Conservation (phyloP, 352 stramenopile species). For the Saprolegnia diclina region DNA sequence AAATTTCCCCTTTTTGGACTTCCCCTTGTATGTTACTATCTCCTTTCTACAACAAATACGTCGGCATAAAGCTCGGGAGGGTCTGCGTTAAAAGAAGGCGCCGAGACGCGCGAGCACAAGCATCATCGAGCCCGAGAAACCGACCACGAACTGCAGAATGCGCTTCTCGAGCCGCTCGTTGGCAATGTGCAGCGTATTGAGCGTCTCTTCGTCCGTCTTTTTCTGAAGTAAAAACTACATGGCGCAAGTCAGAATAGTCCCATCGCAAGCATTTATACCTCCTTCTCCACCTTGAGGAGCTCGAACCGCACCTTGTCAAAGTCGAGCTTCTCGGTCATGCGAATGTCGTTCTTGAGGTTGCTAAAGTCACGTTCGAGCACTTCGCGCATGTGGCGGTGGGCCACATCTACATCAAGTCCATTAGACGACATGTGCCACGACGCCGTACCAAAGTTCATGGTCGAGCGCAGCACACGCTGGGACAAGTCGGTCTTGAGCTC, state of each 20-base stretch:
- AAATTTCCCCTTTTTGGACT: no score
- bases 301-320: constrained; percentile 87
- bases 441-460: constrained; percentile 75
- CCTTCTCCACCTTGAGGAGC: constrained; percentile 82
- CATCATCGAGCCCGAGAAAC: constrained; percentile 85
- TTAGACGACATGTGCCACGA: neutral
- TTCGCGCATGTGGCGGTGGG: constrained; percentile 83
- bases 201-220: constrained; percentile 79
- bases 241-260: neutral
- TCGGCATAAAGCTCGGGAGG: neutral
- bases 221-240: constrained; percentile 75
- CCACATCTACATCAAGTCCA: constrained; percentile 54
- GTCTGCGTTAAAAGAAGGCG: constrained; percentile 16
- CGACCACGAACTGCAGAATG: constrained; percentile 79
- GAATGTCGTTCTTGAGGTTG: constrained; percentile 86
- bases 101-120: constrained; percentile 15
- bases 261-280: no score
- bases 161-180: constrained; percentile 88
- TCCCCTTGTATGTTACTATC: no score
- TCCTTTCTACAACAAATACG: no score
- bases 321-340: constrained; percentile 87
- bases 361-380: constrained; percentile 85
- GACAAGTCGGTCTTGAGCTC: constrained; percentile 81
- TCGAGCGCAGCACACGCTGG: constrained; percentile 85
- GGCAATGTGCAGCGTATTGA: constrained; percentile 79